Percentiles rank a stretch among this genome's conserved stretches.
Conservation (phyloP, 1,284 basidiomycete genomes). For the Volvariella volvacea region DNA sequence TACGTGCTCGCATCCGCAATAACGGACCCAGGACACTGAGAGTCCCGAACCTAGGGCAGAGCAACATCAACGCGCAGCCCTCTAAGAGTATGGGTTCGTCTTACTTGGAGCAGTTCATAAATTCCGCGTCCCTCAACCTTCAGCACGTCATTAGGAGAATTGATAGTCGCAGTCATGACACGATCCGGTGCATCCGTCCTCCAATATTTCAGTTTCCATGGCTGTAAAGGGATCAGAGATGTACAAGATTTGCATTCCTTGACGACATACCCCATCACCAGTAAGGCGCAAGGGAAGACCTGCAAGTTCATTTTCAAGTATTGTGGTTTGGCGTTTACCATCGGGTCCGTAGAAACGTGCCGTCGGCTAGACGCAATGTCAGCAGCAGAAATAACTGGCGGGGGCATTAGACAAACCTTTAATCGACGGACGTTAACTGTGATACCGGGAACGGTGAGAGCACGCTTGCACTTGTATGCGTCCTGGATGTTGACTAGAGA, state of each 20-base stretch:
- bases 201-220: constrained; percentile 81
- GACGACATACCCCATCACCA: constrained; percentile 69
- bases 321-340: constrained; percentile 49
- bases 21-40: constrained; percentile 78
- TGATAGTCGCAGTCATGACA: constrained; percentile 40
- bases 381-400: constrained; percentile 3
- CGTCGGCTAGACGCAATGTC: constrained; percentile 54
- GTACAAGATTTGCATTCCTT: not conserved
- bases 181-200: constrained; percentile 42
- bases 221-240: constrained; percentile 34
- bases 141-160: constrained; percentile 67
- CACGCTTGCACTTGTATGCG: constrained; percentile 79
- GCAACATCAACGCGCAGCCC: constrained; percentile 12
- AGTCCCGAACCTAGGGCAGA: constrained; percentile 62
- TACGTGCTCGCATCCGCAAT: constrained; percentile 56
- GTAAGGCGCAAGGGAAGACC: constrained; percentile 77
- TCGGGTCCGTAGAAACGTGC: constrained; percentile 75
- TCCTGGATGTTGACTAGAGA: constrained; percentile 77
- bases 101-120: constrained; percentile 73
- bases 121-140: constrained; percentile 63
- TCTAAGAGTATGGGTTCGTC: too few relatives aligned
- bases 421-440: constrained; percentile 86
- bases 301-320: constrained; percentile 74
- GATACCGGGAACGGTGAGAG: constrained; percentile 72
- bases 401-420: constrained; percentile 44